Percentiles rank a stretch among this genome's conserved stretches.
These are phyloP conservation scores for Calendula officinalis DNA, from an alignment of 129 eudicot species.

Conservation along the genomic window DNA sequence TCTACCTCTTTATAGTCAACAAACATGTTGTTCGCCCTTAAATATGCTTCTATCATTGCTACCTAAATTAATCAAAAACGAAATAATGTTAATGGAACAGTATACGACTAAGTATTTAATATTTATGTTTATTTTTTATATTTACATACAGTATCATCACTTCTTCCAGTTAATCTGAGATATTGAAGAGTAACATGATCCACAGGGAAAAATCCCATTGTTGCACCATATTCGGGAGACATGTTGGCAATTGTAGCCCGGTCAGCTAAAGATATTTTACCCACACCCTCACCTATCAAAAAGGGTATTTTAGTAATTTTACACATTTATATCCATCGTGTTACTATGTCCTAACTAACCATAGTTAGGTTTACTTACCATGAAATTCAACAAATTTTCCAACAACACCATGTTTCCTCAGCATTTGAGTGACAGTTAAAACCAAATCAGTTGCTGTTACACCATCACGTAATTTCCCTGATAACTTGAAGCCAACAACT, in stretches of 20 bases:
- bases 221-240: slow-evolving; percentile 99
- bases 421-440: slow-evolving; percentile 88
- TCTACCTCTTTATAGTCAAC: slow-evolving; percentile 85
- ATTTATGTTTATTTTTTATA: neutral
- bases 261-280: slow-evolving; percentile 85
- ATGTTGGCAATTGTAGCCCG: slow-evolving; percentile 98
- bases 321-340: neutral
- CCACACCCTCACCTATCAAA: slow-evolving; percentile 71
- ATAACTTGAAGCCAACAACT: slow-evolving; percentile 61
- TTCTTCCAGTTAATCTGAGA: slow-evolving; percentile 90
- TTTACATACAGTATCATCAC: slow-evolving; percentile 73
- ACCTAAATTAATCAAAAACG: slow-evolving; percentile 48
- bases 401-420: slow-evolving; percentile 97
- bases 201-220: slow-evolving; percentile 99
- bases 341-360: too few relatives aligned
- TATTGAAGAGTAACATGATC: slow-evolving; percentile 91
- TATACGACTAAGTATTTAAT: neutral
- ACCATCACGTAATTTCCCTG: slow-evolving; percentile 61
- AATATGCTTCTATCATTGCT: slow-evolving; percentile 87
- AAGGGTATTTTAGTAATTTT: slow-evolving; percentile 2
- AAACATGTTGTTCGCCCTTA: slow-evolving; percentile 98
- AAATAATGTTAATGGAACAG: slow-evolving; percentile 3
- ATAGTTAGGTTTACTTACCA: slow-evolving; percentile 45
- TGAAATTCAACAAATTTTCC: slow-evolving; percentile 94
- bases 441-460: slow-evolving; percentile 99